A percentile compares a stretch with the other conserved stretches of the same genome.
phyloP scores from a whole-genome alignment of 805 yeast species.

The Candida bentonensis region DNA sequence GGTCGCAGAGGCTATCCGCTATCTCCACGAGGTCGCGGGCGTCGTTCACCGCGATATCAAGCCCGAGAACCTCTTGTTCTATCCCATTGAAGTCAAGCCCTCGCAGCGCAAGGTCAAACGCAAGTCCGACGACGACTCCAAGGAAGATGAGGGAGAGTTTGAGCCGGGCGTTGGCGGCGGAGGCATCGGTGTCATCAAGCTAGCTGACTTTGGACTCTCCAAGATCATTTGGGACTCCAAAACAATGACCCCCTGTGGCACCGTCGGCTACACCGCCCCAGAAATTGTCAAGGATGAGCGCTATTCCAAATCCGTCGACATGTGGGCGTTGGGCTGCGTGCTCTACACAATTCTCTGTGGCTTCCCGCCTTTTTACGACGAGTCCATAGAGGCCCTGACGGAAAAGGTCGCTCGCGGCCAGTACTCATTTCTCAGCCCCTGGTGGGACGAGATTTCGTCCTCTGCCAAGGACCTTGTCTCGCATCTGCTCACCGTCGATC shows the following conservation, averaged over 20 bases:
- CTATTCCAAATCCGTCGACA: constrained; percentile 87
- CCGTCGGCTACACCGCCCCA: constrained; percentile 97
- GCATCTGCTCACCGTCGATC: constrained; percentile 57
- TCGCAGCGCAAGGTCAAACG: constrained; percentile 19
- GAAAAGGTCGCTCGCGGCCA: constrained; percentile 72
- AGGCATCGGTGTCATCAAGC: constrained; percentile 73
- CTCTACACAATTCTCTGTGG: constrained; percentile 88
- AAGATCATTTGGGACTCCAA: constrained; percentile 79
- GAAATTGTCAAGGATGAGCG: constrained; percentile 90
- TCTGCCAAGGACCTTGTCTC: constrained; percentile 61
- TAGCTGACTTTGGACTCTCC: constrained; percentile 92
- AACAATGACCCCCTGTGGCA: constrained; percentile 96
- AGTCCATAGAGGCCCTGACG: constrained; percentile 56
- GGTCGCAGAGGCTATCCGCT: constrained; percentile 54
- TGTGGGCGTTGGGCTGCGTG: constrained; percentile 99
- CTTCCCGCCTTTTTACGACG: constrained; percentile 94
- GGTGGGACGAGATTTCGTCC: constrained; percentile 76
- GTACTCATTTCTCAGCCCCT: constrained; percentile 60
- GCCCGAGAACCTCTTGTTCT: constrained; percentile 63
- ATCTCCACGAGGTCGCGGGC: constrained; percentile 56
- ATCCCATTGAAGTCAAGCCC: constrained; percentile 35
- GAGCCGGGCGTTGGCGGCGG: constrained; percentile 79
- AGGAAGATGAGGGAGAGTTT: constrained; percentile 82
- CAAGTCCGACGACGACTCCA: constrained; percentile 28
- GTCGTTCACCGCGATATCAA: constrained; percentile 72